These are phyloP conservation scores for Monosporascus sp. DNA, from an alignment of 2,329 filamentous ascomycete species.

Conservation along the genomic window DNA sequence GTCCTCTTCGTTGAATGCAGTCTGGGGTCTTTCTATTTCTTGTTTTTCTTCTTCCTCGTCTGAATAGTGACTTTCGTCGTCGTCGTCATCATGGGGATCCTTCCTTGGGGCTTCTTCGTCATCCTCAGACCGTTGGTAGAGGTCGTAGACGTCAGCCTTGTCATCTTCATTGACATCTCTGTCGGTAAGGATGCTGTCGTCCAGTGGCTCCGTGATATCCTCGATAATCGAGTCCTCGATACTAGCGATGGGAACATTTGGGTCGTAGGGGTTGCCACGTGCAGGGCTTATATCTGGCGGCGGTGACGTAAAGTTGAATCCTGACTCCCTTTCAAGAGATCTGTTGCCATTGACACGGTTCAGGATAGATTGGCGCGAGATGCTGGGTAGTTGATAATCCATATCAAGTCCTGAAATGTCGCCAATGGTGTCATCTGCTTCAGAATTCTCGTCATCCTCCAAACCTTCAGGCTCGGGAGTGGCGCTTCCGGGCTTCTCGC, in stretches of 20 bases:
- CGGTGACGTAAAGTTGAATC: conserved; percentile 60
- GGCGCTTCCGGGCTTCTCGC: conserved; percentile 40
- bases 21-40: conserved; percentile 9
- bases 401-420: conserved; percentile 53
- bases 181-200: conserved; percentile 62
- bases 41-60: conserved; percentile 26
- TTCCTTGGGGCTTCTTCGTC: conserved; percentile 22
- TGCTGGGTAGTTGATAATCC: conserved; percentile 67
- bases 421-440: conserved; percentile 55
- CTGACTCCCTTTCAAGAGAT: conserved; percentile 51
- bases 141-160: conserved; percentile 62
- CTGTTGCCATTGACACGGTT: conserved; percentile 72
- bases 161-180: conserved; percentile 50
- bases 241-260: conserved; percentile 84
- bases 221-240: conserved; percentile 66
- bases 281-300: conserved; percentile 54
- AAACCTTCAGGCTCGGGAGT: conserved; percentile 37
- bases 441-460: conserved; percentile 32
- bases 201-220: conserved; percentile 41
- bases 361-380: conserved; percentile 90
- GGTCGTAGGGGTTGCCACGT: conserved; percentile 63
- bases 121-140: conserved; percentile 52
- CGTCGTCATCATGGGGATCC: conserved; percentile 39
- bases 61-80: conserved; percentile 53
- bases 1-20: conserved; percentile 20